These are phyloP conservation scores for Candida taoyuanica DNA, from an alignment of 805 yeast species.

Conservation along the genomic window DNA sequence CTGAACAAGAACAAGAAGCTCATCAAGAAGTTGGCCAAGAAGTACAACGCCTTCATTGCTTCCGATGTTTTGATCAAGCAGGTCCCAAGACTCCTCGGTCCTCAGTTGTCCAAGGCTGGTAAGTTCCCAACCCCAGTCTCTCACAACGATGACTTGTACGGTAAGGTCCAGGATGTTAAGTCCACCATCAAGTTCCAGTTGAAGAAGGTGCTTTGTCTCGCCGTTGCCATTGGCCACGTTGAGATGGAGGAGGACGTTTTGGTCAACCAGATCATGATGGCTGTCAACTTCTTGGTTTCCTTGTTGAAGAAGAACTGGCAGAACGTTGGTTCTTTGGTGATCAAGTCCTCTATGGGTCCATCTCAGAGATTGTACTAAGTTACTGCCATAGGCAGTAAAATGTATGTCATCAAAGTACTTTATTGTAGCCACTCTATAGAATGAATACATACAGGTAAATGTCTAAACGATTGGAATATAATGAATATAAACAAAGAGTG, in stretches of 20 bases:
- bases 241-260: conserved; percentile 97
- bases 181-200: conserved; percentile 99
- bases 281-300: conserved; percentile 98
- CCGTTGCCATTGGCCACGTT: conserved; percentile 99
- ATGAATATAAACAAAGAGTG: too few relatives aligned
- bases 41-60: conserved; percentile 99
- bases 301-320: conserved; percentile 99
- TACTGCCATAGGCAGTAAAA: conserved; percentile 4
- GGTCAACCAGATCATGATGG: conserved; percentile 97
- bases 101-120: conserved; percentile 99
- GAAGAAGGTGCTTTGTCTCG: conserved; percentile 99
- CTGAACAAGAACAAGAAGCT: conserved; percentile 99
- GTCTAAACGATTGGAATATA: background rate
- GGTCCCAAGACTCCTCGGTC: conserved; percentile 99
- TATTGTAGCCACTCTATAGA: too few relatives aligned
- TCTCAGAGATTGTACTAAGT: conserved; percentile 97
- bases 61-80: conserved; percentile 99
- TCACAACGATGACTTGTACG: conserved; percentile 96
- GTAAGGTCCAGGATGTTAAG: conserved; percentile 94
- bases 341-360: conserved; percentile 99
- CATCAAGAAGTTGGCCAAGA: conserved; percentile 99
- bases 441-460: too few relatives aligned
- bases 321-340: conserved; percentile 98
- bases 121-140: conserved; percentile 99
- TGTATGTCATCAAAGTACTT: too few relatives aligned